These are phyloP conservation scores for Penicillium sp. DNA, from an alignment of 2,329 filamentous ascomycete species.

Conservation along the genomic window DNA sequence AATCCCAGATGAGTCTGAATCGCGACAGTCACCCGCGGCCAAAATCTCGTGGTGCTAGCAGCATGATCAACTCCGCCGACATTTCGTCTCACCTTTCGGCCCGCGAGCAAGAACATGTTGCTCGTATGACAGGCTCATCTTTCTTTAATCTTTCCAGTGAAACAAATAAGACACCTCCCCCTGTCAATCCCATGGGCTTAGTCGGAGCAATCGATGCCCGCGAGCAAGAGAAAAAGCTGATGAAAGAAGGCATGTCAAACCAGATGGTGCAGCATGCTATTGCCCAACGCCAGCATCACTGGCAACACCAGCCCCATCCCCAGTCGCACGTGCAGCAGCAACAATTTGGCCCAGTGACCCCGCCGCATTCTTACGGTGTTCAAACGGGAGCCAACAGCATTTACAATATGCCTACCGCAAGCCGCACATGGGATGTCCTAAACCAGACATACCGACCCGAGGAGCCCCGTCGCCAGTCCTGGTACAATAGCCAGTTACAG, in stretches of 20 bases:
- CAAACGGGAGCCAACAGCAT: slow-evolving; percentile 27
- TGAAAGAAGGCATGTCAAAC: slow-evolving; percentile 71
- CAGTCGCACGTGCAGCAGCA: slow-evolving; percentile 30
- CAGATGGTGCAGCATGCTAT: slow-evolving; percentile 76
- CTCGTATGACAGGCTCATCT: slow-evolving; percentile 77
- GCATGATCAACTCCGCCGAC: slow-evolving; percentile 56
- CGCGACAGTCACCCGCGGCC: slow-evolving; percentile 34
- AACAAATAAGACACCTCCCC: slow-evolving; percentile 57
- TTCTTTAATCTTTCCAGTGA: slow-evolving; percentile 69
- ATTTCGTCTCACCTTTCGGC: slow-evolving; percentile 72
- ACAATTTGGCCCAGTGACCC: slow-evolving; percentile 37
- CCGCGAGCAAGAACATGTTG: slow-evolving; percentile 86
- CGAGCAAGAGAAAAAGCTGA: slow-evolving; percentile 75
- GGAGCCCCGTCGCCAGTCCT: slow-evolving; percentile 39
- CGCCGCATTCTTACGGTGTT: slow-evolving; percentile 19
- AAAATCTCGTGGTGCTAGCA: slow-evolving; percentile 63
- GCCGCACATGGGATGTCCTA: slow-evolving; percentile 43
- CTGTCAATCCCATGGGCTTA: slow-evolving; percentile 61
- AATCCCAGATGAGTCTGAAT: slow-evolving; percentile 38
- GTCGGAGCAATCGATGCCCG: slow-evolving; percentile 80
- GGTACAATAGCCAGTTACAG: slow-evolving; percentile 37
- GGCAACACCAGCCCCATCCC: slow-evolving; percentile 40
- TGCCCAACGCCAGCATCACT: slow-evolving; percentile 66
- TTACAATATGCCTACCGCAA: slow-evolving; percentile 43
- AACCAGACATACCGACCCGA: slow-evolving; percentile 37